Percentiles rank a stretch among this genome's conserved stretches.
Evolutionary conservation across 2,329 filamentous ascomycete species (phyloP).

Genomic region (Akanthomyces muscarius): DNA sequence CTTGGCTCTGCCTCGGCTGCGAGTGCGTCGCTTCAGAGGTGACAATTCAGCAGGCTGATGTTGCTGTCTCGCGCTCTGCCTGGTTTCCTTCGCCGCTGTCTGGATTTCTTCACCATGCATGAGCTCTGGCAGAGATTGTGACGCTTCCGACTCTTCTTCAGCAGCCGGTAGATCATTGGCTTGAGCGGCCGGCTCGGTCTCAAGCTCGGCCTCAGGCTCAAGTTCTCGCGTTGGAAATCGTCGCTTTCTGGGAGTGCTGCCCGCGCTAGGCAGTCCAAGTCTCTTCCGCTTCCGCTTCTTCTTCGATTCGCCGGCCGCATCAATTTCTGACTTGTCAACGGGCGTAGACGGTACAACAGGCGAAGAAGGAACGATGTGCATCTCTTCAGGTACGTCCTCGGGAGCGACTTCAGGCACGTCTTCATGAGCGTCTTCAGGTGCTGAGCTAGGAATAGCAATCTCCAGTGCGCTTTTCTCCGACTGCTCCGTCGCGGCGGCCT

Average conservation of each 20-base stretch:
- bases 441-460: conserved; percentile 2
- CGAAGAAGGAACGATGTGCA: not conserved
- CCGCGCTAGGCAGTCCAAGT: not conserved
- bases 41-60: not conserved
- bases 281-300: conserved; percentile 15
- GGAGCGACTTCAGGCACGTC: no score
- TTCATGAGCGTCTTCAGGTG: not conserved
- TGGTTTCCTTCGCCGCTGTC: not conserved
- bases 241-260: conserved; percentile 11
- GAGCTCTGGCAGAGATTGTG: conserved; percentile 12
- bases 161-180: not conserved
- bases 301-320: not conserved
- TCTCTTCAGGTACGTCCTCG: not conserved
- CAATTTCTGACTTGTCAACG: not conserved
- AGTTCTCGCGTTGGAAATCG: not conserved
- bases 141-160: conserved; percentile 6
- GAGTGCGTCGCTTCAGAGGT: conserved; percentile 5
- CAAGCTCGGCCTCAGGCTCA: not conserved
- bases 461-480: not conserved
- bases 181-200: not conserved
- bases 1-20: conserved; percentile 2
- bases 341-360: conserved; percentile 5
- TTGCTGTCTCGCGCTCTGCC: conserved; percentile 4
- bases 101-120: not conserved
- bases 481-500: not conserved